Evolutionary conservation across 257 asterid species (phyloP).

Genomic region (Paulownia fortunei): DNA sequence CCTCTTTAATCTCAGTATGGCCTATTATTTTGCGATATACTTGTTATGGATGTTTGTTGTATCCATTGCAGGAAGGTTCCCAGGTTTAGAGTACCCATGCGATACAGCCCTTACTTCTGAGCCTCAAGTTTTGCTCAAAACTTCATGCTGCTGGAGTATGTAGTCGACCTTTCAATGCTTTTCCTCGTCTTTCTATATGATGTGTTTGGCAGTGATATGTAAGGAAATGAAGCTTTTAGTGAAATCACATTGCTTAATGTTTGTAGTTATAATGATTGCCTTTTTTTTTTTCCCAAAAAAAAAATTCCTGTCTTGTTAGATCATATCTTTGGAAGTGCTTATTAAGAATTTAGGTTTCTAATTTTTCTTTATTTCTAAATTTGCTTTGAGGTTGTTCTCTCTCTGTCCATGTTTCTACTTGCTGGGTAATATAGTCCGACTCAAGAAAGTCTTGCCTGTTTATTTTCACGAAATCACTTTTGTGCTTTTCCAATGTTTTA

Average conservation of each 20-base stretch:
- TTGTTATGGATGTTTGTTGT: constrained; percentile 14
- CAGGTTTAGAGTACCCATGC: constrained; percentile 69
- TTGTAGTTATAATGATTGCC: constrained; percentile 18
- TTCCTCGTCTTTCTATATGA: constrained; percentile 14
- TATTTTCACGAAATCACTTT: not conserved
- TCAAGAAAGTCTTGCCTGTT: not conserved
- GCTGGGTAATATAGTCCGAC: not conserved
- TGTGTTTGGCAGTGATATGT: constrained; percentile 25
- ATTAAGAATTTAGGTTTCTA: not conserved
- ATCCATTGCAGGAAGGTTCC: constrained; percentile 66
- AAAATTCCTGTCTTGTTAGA: not conserved
- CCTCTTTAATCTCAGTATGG: not conserved
- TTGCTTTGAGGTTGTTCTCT: not conserved
- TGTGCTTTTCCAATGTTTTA: not conserved
- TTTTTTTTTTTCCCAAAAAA: not conserved
- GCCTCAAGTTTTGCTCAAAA: constrained; percentile 14
- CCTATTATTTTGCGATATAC: not conserved
- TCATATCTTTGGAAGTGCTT: not conserved
- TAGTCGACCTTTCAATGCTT: constrained; percentile 16
- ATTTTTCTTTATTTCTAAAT: not conserved
- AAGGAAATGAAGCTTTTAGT: constrained; percentile 28
- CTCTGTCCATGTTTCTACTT: not conserved
- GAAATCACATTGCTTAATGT: constrained; percentile 16
- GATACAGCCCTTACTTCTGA: constrained; percentile 70
- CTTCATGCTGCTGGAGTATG: constrained; percentile 27